A percentile compares a stretch with the other conserved stretches of the same genome.
These are phyloP conservation scores for Tulasnella sp. DNA, from an alignment of 768 basidiomycete genomes.

Conservation along the genomic window DNA sequence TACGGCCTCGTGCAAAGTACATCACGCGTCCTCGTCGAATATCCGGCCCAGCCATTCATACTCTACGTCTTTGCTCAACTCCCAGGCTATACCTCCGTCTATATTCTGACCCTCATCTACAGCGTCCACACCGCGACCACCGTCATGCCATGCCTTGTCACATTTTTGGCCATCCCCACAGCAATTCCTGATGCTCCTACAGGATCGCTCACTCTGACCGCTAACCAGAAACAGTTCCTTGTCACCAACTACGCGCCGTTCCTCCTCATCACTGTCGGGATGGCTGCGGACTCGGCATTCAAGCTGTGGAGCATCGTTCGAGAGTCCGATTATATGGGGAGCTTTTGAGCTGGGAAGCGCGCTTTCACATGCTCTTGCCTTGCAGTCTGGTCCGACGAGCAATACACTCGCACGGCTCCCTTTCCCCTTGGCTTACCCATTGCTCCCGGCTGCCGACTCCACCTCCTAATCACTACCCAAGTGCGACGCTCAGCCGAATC, in stretches of 20 bases:
- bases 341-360: no score
- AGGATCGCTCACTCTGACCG: background rate
- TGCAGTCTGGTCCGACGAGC: no score
- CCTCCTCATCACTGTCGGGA: background rate
- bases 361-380: no score
- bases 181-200: background rate
- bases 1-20: background rate
- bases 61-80: background rate
- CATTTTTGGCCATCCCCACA: background rate
- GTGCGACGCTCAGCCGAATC: no score
- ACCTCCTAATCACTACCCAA: no score
- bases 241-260: background rate
- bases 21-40: background rate
- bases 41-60: background rate
- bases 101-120: background rate
- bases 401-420: no score
- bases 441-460: no score
- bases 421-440: no score
- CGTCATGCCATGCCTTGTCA: background rate
- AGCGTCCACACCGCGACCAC: background rate
- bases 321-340: no score
- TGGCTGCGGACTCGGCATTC: background rate
- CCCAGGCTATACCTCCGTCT: background rate
- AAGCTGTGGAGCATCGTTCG: no score
- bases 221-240: background rate